Conservation (phyloP, 768 basidiomycete species). For the Piloderma croceum region DNA sequence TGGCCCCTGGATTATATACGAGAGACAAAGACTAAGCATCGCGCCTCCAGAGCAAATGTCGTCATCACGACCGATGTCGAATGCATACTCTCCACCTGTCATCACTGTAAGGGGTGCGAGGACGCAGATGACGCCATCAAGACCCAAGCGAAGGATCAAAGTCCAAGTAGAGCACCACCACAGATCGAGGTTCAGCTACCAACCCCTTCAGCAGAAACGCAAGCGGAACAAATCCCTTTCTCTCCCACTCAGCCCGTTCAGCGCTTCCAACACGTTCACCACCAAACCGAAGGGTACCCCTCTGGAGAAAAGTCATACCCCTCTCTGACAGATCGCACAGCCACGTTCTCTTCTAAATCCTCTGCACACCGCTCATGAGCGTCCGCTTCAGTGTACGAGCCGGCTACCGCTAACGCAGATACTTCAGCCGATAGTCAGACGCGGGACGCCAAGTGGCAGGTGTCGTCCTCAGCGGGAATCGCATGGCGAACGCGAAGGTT, state of each 20-base stretch:
- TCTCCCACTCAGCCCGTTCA: constrained; percentile 9
- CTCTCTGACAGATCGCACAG: constrained; percentile 9
- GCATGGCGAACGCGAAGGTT: no score
- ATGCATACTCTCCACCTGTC: constrained; percentile 53
- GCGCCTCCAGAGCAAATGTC: constrained; percentile 47
- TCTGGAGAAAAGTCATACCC: constrained; percentile 12
- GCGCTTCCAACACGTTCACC: constrained; percentile 42
- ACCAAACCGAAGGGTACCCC: constrained; percentile 41
- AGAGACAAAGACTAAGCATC: constrained; percentile 52
- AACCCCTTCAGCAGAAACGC: constrained; percentile 51
- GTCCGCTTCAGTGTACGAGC: constrained; percentile 64
- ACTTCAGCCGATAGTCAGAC: constrained; percentile 15
- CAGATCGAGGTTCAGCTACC: no score
- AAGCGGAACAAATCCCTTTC: constrained; percentile 42
- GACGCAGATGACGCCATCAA: no score
- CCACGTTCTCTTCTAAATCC: constrained; percentile 34
- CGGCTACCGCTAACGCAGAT: constrained; percentile 24
- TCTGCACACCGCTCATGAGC: constrained; percentile 46
- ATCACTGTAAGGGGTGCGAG: constrained; percentile 57
- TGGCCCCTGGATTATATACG: constrained; percentile 71
- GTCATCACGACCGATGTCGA: constrained; percentile 42
- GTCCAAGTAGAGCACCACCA: constrained; percentile 45
- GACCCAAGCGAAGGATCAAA: no score
- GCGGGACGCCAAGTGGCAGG: no score
- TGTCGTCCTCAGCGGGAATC: no score